These are phyloP conservation scores for Fusarium sp. DNA, from an alignment of 2,329 filamentous ascomycete genomes.

Conservation along the genomic window DNA sequence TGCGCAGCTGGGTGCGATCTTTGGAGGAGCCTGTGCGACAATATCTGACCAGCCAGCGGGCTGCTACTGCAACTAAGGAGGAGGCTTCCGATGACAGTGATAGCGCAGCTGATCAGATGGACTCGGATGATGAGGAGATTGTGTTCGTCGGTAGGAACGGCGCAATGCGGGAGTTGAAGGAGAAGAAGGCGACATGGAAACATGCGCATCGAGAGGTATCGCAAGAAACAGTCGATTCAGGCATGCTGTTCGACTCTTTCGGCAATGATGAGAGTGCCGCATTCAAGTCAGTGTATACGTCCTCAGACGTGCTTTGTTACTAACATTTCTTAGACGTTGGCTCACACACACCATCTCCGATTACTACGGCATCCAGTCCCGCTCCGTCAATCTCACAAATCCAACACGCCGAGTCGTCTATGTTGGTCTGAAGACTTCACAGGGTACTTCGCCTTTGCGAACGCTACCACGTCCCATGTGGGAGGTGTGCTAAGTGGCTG, in stretches of 20 bases:
- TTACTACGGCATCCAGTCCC: slow-evolving; percentile 91
- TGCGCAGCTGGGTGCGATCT: slow-evolving; percentile 82
- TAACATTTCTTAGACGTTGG: slow-evolving; percentile 74
- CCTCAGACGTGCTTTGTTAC: background rate
- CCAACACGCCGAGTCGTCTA: slow-evolving; percentile 84
- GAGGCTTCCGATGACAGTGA: slow-evolving; percentile 31
- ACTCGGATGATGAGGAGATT: slow-evolving; percentile 81
- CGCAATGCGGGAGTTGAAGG: slow-evolving; percentile 59
- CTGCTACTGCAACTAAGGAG: slow-evolving; percentile 7
- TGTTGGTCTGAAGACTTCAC: slow-evolving; percentile 73
- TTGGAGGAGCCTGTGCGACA: slow-evolving; percentile 85
- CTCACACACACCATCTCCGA: slow-evolving; percentile 90
- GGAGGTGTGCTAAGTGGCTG: slow-evolving; percentile 64
- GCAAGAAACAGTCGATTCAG: slow-evolving; percentile 69
- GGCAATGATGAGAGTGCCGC: slow-evolving; percentile 80
- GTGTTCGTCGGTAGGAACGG: slow-evolving; percentile 84
- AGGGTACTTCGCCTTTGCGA: slow-evolving; percentile 44
- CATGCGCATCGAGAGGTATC: slow-evolving; percentile 63
- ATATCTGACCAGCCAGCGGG: slow-evolving; percentile 71
- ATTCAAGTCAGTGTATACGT: slow-evolving; percentile 74
- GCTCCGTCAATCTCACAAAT: slow-evolving; percentile 77
- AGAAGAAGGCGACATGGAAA: slow-evolving; percentile 58
- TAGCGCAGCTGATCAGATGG: slow-evolving; percentile 55
- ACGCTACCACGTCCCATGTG: slow-evolving; percentile 71
- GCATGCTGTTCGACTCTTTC: slow-evolving; percentile 82